phyloP scores from a whole-genome alignment of 164 flowering plant species.

The Akebia trifoliata region DNA sequence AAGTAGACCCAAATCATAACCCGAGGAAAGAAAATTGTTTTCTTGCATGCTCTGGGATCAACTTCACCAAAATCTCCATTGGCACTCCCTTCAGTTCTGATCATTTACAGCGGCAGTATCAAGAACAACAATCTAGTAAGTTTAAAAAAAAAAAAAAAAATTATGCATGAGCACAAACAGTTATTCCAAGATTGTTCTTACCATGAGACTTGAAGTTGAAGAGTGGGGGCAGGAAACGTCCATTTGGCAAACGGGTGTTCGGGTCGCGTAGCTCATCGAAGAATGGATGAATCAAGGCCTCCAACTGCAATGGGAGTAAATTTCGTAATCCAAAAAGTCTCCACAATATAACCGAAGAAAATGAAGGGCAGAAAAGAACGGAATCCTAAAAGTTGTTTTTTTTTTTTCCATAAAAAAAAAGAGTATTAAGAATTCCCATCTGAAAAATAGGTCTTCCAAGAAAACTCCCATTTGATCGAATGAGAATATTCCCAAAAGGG shows the following conservation, averaged over 20 bases:
- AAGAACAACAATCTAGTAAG: neutral
- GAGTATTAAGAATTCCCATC: no score
- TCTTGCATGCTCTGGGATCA: slow-evolving; percentile 78
- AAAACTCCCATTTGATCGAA: no score
- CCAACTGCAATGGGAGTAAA: slow-evolving; percentile 42
- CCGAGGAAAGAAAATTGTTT: slow-evolving; percentile 67
- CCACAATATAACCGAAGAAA: no score
- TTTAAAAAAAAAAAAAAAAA: neutral
- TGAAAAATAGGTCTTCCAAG: no score
- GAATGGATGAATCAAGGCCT: slow-evolving; percentile 63
- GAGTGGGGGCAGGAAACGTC: slow-evolving; percentile 76
- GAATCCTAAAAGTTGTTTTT: no score
- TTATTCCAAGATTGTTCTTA: slow-evolving; percentile 13
- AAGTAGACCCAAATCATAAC: slow-evolving; percentile 31
- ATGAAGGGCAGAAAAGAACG: no score
- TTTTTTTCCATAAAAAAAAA: no score
- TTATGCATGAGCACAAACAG: no score
- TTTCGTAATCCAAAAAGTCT: no score
- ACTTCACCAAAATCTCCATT: slow-evolving; percentile 46
- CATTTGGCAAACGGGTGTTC: slow-evolving; percentile 62
- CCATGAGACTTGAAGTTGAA: slow-evolving; percentile 82
- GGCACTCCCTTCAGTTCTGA: slow-evolving; percentile 69
- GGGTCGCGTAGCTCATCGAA: slow-evolving; percentile 77
- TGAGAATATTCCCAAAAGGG: no score
- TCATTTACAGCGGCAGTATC: neutral